These are phyloP conservation scores for Quercus lobata DNA, from an alignment of 331 rosid genomes.

Conservation along the genomic window DNA sequence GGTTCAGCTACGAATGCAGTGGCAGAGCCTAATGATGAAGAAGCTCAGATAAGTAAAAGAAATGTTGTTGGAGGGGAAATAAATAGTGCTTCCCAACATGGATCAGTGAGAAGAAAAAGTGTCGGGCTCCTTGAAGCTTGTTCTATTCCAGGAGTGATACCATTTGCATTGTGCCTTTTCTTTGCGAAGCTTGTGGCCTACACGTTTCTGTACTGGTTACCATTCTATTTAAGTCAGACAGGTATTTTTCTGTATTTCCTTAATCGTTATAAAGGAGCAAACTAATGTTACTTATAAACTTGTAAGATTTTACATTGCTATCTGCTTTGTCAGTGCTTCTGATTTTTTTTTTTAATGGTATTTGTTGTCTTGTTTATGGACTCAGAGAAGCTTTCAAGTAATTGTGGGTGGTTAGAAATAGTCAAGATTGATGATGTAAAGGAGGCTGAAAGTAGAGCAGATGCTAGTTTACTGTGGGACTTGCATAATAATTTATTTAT, in stretches of 20 bases:
- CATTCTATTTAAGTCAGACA: slow-evolving; percentile 75
- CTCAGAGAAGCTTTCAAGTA: background rate
- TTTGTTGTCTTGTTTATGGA: background rate
- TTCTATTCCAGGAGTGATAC: slow-evolving; percentile 73
- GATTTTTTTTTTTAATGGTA: background rate
- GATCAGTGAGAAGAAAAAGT: slow-evolving; percentile 37
- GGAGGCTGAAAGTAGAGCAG: background rate
- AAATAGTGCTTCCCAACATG: background rate
- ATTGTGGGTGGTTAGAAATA: background rate
- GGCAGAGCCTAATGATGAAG: slow-evolving; percentile 28
- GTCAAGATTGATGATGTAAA: background rate
- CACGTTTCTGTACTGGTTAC: slow-evolving; percentile 79
- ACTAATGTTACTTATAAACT: background rate
- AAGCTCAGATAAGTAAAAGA: slow-evolving; percentile 23
- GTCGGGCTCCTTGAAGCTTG: slow-evolving; percentile 68
- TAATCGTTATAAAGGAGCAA: background rate
- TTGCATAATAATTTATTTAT: background rate
- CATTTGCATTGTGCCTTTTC: slow-evolving; percentile 78
- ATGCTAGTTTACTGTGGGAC: background rate
- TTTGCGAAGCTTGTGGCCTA: slow-evolving; percentile 90
- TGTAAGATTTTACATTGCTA: background rate
- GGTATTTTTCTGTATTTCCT: slow-evolving; percentile 28
- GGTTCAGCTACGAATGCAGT: slow-evolving; percentile 25
- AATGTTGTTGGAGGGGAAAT: slow-evolving; percentile 6
- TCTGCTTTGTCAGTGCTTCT: background rate